A percentile compares a stretch with the other conserved stretches of the same genome.
Conservation (phyloP, 805 yeast species). For the Yarrowia porcina region DNA sequence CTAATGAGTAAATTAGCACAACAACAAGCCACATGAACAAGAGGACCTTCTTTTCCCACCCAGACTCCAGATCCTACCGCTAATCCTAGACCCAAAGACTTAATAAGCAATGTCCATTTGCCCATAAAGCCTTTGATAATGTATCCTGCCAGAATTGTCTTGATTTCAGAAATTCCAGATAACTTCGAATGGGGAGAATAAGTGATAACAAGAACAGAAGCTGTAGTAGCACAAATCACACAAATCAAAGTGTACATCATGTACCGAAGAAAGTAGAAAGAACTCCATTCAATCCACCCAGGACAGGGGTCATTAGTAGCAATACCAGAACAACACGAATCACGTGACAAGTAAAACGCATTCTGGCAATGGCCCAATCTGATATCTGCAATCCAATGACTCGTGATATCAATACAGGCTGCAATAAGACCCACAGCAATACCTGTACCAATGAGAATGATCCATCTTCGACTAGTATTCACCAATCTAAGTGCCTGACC, state of each 20-base stretch:
- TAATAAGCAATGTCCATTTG: constrained; percentile 50
- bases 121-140: constrained; percentile 54
- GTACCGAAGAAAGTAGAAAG: constrained; percentile 38
- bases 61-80: constrained; percentile 75
- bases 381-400: constrained; percentile 76
- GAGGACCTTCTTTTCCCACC: constrained; percentile 85
- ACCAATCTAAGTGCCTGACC: constrained; percentile 33
- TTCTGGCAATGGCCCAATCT: constrained; percentile 70
- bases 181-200: constrained; percentile 44
- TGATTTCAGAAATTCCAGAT: constrained; percentile 74
- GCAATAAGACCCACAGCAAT: constrained; percentile 73
- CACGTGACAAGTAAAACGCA: constrained; percentile 60
- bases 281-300: constrained; percentile 40
- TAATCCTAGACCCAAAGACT: constrained; percentile 56
- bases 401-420: constrained; percentile 67
- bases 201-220: constrained; percentile 38
- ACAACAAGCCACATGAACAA: constrained; percentile 74
- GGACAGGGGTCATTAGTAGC: constrained; percentile 42
- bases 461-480: constrained; percentile 51
- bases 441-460: constrained; percentile 69
- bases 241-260: constrained; percentile 43
- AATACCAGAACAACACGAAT: constrained; percentile 74
- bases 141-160: constrained; percentile 64
- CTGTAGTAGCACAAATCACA: constrained; percentile 41
- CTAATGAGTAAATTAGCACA: constrained; percentile 45